These are phyloP conservation scores for Colletotrichum gigasporum DNA, from an alignment of 2,329 filamentous ascomycete species.

Conservation along the genomic window DNA sequence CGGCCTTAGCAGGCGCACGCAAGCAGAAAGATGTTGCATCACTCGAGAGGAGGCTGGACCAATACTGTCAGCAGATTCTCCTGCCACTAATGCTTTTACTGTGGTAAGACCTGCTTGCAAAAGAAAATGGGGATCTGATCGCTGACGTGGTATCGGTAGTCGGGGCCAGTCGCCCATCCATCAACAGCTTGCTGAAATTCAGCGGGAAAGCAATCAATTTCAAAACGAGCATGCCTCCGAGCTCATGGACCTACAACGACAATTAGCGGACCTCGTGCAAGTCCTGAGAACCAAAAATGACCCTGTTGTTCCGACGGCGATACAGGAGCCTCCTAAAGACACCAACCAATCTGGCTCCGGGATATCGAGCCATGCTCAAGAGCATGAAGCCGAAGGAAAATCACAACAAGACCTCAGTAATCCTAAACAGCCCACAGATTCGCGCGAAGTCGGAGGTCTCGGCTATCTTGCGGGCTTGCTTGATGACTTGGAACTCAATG, in stretches of 20 bases:
- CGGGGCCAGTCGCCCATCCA: not conserved
- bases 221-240: not conserved
- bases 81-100: not conserved
- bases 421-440: no score
- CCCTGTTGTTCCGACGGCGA: no score
- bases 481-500: not conserved
- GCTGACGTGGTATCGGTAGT: not conserved
- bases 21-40: constrained; percentile 3
- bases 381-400: no score
- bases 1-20: not conserved
- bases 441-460: not conserved
- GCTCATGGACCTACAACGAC: not conserved
- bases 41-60: not conserved
- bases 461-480: not conserved
- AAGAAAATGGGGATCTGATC: no score
- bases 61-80: constrained; percentile 3
- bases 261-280: not conserved
- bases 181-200: not conserved
- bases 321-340: no score
- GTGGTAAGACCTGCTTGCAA: not conserved
- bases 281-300: no score
- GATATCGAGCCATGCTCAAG: no score
- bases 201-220: not conserved
- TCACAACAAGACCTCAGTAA: no score
- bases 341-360: no score